phyloP scores from a whole-genome alignment of 495 filamentous ascomycete species.

The Aspergillus bertholletiae region DNA sequence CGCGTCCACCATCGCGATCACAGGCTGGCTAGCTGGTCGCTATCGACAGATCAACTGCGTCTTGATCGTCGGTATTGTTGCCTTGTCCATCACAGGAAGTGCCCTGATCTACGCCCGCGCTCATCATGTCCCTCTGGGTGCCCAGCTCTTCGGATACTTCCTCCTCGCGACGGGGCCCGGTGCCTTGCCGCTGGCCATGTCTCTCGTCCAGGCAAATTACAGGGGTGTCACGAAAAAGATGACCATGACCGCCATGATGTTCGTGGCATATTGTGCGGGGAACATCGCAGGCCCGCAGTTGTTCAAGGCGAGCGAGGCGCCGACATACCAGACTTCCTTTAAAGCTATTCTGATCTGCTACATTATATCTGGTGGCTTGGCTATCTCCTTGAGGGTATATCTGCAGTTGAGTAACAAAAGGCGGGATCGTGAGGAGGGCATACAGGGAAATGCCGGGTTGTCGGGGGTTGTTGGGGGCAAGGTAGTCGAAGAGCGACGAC shows the following conservation, averaged over 20 bases:
- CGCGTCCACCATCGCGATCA: constrained; percentile 30
- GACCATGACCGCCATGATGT: constrained; percentile 41
- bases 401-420: constrained; percentile 36
- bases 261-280: constrained; percentile 38
- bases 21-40: constrained; percentile 36
- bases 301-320: constrained; percentile 31
- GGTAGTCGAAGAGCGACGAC: constrained; percentile 20
- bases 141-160: constrained; percentile 57
- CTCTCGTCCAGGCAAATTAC: constrained; percentile 56
- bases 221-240: constrained; percentile 67
- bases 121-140: constrained; percentile 45
- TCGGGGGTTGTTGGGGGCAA: constrained; percentile 38
- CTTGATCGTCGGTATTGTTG: constrained; percentile 26
- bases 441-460: constrained; percentile 36
- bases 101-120: constrained; percentile 55
- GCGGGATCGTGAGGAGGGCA: constrained; percentile 37
- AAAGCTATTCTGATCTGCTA: constrained; percentile 52
- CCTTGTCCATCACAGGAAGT: constrained; percentile 48
- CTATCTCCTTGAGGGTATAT: constrained; percentile 37
- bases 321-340: constrained; percentile 43
- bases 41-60: constrained; percentile 29
- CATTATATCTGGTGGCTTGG: constrained; percentile 35
- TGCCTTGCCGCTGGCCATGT: constrained; percentile 54
- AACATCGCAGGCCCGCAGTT: constrained; percentile 42
- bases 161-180: constrained; percentile 50